Evolutionary conservation across 2,329 filamentous ascomycete species (phyloP).

Genomic region (Macrophomina phaseolina): DNA sequence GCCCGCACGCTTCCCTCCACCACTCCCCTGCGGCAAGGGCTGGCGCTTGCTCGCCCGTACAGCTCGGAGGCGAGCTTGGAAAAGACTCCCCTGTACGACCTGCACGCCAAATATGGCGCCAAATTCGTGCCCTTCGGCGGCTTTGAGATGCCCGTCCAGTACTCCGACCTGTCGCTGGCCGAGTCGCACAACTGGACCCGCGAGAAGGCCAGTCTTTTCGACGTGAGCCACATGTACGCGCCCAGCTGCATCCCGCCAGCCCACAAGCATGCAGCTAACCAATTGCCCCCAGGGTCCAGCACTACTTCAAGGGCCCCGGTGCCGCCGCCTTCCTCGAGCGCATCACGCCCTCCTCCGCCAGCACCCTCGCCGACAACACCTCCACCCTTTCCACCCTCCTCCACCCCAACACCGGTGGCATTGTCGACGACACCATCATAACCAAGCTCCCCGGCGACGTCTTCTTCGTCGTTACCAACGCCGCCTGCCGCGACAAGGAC

Average conservation of each 20-base stretch:
- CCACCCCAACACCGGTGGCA: slow-evolving; percentile 74
- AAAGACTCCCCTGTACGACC: slow-evolving; percentile 77
- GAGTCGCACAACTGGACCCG: slow-evolving; percentile 92
- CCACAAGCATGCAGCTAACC: not conserved
- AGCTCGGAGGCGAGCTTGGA: slow-evolving; percentile 34
- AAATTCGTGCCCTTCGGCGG: slow-evolving; percentile 98
- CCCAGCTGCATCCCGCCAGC: slow-evolving; percentile 3
- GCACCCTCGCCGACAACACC: slow-evolving; percentile 67
- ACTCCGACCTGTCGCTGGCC: slow-evolving; percentile 74
- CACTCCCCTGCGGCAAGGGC: slow-evolving; percentile 12
- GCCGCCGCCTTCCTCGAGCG: slow-evolving; percentile 81
- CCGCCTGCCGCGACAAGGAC: slow-evolving; percentile 89
- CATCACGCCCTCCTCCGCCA: slow-evolving; percentile 78
- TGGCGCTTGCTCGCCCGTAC: slow-evolving; percentile 33
- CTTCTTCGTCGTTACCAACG: slow-evolving; percentile 96
- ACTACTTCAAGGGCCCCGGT: slow-evolving; percentile 80
- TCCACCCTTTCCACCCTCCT: slow-evolving; percentile 87
- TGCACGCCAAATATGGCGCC: slow-evolving; percentile 77
- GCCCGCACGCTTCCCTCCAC: not conserved
- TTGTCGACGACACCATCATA: slow-evolving; percentile 93
- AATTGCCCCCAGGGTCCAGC: slow-evolving; percentile 66
- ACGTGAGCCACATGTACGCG: slow-evolving; percentile 91
- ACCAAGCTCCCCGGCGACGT: slow-evolving; percentile 72
- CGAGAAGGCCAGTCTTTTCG: slow-evolving; percentile 86
- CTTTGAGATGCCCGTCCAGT: slow-evolving; percentile 92